These are phyloP conservation scores for Phytomonas francai DNA, from an alignment of 208 protist genomes.

Conservation along the genomic window DNA sequence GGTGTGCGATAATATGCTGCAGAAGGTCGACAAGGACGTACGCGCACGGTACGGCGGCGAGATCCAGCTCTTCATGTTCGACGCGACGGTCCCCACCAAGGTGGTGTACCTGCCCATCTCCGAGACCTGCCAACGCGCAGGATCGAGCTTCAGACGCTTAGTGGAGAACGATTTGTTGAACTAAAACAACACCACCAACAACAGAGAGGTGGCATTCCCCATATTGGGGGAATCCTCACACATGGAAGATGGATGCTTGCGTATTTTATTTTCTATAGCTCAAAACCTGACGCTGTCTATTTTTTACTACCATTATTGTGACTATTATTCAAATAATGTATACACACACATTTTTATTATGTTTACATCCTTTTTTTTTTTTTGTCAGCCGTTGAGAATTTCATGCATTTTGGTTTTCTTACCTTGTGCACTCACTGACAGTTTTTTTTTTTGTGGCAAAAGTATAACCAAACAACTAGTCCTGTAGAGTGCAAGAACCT, in stretches of 20 bases:
- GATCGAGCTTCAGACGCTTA: constrained; percentile 68
- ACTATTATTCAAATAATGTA: constrained; percentile 14
- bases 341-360: constrained; percentile 9
- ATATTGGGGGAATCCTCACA: not conserved
- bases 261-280: constrained; percentile 10
- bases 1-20: constrained; percentile 88
- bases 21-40: constrained; percentile 75
- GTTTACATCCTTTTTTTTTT: constrained; percentile 18
- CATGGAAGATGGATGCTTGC: not conserved
- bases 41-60: constrained; percentile 51
- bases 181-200: not conserved
- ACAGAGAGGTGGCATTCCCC: not conserved
- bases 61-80: constrained; percentile 85
- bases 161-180: constrained; percentile 48
- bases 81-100: constrained; percentile 65
- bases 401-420: not conserved
- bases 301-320: constrained; percentile 11
- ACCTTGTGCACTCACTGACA: not conserved
- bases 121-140: constrained; percentile 78
- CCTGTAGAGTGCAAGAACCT: not conserved
- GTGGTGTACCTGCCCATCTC: constrained; percentile 70
- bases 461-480: no score
- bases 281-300: not conserved
- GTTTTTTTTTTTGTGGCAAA: no score
- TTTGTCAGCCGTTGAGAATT: constrained; percentile 12